These are phyloP conservation scores for Pleurotus sapidus DNA, from an alignment of 768 basidiomycete species.

Conservation along the genomic window DNA sequence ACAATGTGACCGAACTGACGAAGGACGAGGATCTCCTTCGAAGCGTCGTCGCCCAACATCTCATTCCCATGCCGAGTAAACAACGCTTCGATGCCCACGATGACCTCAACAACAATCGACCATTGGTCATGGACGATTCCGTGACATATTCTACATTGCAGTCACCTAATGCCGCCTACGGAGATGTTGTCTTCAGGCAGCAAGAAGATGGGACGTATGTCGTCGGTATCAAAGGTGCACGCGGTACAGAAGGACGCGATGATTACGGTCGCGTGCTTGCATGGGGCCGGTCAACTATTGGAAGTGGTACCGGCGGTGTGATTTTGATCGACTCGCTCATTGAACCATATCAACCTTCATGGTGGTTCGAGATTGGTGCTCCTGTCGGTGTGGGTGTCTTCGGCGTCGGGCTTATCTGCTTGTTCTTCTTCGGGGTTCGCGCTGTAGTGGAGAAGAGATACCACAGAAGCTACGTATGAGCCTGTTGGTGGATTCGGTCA, in stretches of 20 bases:
- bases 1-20: slow-evolving; percentile 77
- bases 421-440: slow-evolving; percentile 73
- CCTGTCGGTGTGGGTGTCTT: slow-evolving; percentile 59
- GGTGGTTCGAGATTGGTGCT: slow-evolving; percentile 77
- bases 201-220: slow-evolving; percentile 46
- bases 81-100: slow-evolving; percentile 21
- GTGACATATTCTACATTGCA: slow-evolving; percentile 76
- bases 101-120: slow-evolving; percentile 62
- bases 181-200: slow-evolving; percentile 78
- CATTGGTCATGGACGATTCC: slow-evolving; percentile 67
- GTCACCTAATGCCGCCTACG: slow-evolving; percentile 65
- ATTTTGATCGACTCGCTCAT: slow-evolving; percentile 84
- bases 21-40: slow-evolving; percentile 51
- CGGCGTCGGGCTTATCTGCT: slow-evolving; percentile 59
- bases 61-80: slow-evolving; percentile 49
- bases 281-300: slow-evolving; percentile 77
- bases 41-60: slow-evolving; percentile 71
- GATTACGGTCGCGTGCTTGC: slow-evolving; percentile 66
- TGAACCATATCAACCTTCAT: slow-evolving; percentile 81
- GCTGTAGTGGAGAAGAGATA: slow-evolving; percentile 70
- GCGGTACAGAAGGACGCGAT: slow-evolving; percentile 57
- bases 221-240: slow-evolving; percentile 71
- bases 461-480: slow-evolving; percentile 86
- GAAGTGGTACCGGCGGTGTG: slow-evolving; percentile 79
- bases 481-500: slow-evolving; percentile 78